phyloP scores from a whole-genome alignment of 2,329 filamentous ascomycete species.

The Arthrinium phaeospermum region DNA sequence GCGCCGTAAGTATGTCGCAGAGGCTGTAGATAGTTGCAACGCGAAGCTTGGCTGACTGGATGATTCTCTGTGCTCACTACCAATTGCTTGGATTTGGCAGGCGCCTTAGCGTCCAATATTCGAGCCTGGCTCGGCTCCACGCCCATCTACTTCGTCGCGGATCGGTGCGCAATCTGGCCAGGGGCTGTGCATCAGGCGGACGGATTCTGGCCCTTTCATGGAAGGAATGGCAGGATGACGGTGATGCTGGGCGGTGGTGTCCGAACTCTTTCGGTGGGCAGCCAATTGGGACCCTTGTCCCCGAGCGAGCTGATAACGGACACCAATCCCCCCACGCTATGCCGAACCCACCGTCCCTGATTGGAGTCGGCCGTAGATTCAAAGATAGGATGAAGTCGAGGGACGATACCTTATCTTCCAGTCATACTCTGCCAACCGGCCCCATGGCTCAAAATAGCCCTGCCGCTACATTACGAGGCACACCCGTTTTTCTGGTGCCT shows the following conservation, averaged over 20 bases:
- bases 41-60: background rate
- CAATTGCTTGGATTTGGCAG: slow-evolving; percentile 6
- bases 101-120: background rate
- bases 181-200: slow-evolving; percentile 1
- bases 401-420: background rate
- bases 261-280: background rate
- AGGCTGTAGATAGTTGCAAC: background rate
- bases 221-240: background rate
- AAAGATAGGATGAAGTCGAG: slow-evolving; percentile 15
- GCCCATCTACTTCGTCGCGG: background rate
- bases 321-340: background rate
- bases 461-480: background rate
- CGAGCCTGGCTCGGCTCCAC: background rate
- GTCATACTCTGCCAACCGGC: background rate
- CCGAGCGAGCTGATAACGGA: background rate
- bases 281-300: slow-evolving; percentile 7
- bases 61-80: background rate
- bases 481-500: background rate
- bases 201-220: background rate
- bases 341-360: background rate
- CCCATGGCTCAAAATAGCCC: slow-evolving; percentile 1
- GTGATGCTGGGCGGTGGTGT: background rate
- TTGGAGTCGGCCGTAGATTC: background rate
- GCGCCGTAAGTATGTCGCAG: background rate
- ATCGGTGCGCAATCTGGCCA: background rate